Base-by-base conservation (phyloP, 1,139 yeast species). In the Lizanozyma gosingica region DNA sequence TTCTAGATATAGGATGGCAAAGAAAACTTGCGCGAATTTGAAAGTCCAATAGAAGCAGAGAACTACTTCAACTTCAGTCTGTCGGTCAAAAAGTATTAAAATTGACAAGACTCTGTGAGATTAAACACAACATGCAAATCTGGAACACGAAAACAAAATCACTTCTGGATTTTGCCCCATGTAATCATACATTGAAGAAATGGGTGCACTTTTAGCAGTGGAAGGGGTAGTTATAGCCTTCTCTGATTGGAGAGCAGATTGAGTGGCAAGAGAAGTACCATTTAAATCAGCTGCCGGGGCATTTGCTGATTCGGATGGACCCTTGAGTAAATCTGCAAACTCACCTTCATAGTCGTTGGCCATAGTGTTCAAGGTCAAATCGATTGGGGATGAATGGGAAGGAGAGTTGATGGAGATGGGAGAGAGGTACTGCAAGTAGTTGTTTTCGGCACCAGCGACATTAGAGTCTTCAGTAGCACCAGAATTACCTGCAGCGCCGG, bases 401-500 rank as follows among this genome's bases (percentile, higher is more conserved):
- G 29, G 29, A 22, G 29, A 22, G 29, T 22, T 22, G 11, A 22
- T 22, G 11, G 29, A 22, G 11, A 22, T 22, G 11, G 29, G 29
- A 6, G 29, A 22, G 11, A 22, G 29, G 29, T 22, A 22, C 11
- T 22, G 29, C 29, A 22, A 22, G 29, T 22, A 22, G n/a, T 35
- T 35, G 35, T 18, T 22, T 6, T 15, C 43, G 37, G 35, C 39
- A 15, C 39, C 42, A 14, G 42, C 41, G 15, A 33, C 46, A 14
- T 37, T 41, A 11, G 41, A 35, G 18, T 39, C 37, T 29, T 17
- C 41, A 14, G 41, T 44, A 16, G 42, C 49, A 14, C 36, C 48
- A 33, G 29, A 22, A 11, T 6, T 22, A n/a, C n/a, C 41, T 11
- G 41, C 45, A 16, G 42, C 49, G 11, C 36, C 48, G 32, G 29